phyloP scores from a whole-genome alignment of 768 basidiomycete species.

The Rhizopogon roseolus region DNA sequence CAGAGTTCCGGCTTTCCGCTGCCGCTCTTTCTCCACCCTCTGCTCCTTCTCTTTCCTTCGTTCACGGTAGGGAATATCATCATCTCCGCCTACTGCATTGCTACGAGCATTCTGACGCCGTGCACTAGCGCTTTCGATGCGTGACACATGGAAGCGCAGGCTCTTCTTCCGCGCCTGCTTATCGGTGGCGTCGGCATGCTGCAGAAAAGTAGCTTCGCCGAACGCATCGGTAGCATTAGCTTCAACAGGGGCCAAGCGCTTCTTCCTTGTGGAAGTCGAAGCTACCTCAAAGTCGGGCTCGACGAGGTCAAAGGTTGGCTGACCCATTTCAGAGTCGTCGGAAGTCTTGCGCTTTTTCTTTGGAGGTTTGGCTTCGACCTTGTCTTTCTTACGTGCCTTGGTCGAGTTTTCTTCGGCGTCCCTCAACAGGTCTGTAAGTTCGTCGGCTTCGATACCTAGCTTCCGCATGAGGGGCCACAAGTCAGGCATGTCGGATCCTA shows the following conservation, averaged over 20 bases:
- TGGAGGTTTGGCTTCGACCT: constrained; percentile 30
- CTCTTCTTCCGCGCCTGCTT: constrained; percentile 78
- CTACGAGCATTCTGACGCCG: constrained; percentile 70
- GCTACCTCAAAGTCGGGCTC: constrained; percentile 61
- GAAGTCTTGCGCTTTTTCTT: constrained; percentile 61
- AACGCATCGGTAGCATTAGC: constrained; percentile 34
- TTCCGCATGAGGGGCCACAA: constrained; percentile 38
- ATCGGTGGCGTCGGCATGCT: constrained; percentile 72
- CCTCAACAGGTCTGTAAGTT: constrained; percentile 53
- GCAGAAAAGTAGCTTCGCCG: constrained; percentile 71
- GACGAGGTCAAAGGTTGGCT: constrained; percentile 65
- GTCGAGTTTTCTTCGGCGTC: constrained; percentile 35
- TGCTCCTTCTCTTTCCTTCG: constrained; percentile 59
- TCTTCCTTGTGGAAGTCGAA: constrained; percentile 21
- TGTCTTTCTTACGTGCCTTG: constrained; percentile 13
- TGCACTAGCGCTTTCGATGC: constrained; percentile 78
- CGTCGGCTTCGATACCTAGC: constrained; percentile 35
- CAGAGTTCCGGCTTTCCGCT: constrained; percentile 28
- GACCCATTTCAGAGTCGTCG: constrained; percentile 13
- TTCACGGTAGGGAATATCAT: constrained; percentile 89
- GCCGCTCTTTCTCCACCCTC: constrained; percentile 43
- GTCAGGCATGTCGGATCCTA: constrained; percentile 31
- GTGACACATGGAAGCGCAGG: constrained; percentile 89
- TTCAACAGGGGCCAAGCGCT: constrained; percentile 14
- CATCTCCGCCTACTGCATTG: constrained; percentile 80